Conservation (phyloP, 2,329 filamentous ascomycete species). For the Ceratocystis alfenasii region DNA sequence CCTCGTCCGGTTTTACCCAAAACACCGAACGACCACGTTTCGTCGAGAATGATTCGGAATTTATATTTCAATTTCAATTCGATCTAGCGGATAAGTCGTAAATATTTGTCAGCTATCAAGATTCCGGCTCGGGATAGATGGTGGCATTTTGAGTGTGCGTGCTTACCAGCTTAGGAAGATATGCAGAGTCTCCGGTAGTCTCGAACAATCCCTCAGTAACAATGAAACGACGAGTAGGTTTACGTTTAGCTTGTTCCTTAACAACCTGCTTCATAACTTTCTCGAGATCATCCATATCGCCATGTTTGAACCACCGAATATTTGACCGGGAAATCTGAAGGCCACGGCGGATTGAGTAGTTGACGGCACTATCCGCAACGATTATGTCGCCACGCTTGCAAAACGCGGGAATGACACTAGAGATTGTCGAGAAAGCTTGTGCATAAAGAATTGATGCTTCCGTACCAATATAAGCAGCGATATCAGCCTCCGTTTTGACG, state of each 20-base stretch:
- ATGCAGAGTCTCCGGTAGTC: conserved; percentile 69
- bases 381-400: conserved; percentile 96
- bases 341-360: conserved; percentile 87
- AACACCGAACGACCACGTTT: conserved; percentile 95
- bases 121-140: background rate
- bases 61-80: conserved; percentile 95
- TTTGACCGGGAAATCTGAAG: conserved; percentile 85
- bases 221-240: conserved; percentile 83
- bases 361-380: conserved; percentile 84
- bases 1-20: conserved; percentile 83
- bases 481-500: conserved; percentile 90
- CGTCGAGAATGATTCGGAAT: conserved; percentile 92
- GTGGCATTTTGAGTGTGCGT: conserved; percentile 5
- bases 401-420: conserved; percentile 92
- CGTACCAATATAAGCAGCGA: conserved; percentile 78
- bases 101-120: conserved; percentile 20
- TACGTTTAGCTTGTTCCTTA: conserved; percentile 76
- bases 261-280: conserved; percentile 71
- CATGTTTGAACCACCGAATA: conserved; percentile 89
- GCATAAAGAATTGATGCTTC: conserved; percentile 89
- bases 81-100: conserved; percentile 31
- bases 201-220: conserved; percentile 94
- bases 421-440: conserved; percentile 90
- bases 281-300: conserved; percentile 89
- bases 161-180: conserved; percentile 73